Base-by-base conservation (phyloP, 805 yeast genomes). In the Zygosaccharomyces bisporus region DNA sequence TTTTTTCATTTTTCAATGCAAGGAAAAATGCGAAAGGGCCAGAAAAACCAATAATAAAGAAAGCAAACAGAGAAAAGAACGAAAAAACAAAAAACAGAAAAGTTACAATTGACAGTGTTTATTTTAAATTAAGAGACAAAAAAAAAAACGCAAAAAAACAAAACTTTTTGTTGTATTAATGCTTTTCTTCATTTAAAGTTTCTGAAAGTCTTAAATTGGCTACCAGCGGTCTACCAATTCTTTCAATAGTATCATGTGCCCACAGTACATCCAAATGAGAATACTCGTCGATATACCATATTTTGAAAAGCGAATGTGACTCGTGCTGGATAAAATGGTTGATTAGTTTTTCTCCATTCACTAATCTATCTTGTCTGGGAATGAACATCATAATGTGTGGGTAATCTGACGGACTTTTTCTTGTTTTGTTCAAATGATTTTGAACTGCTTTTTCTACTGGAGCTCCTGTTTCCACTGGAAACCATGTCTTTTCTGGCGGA, bases 241-340 rank as follows among this genome's bases (percentile, higher is more conserved):
- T 74, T 3, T 77, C 79, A 20, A 77, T 71, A 1, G 81, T 81
- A 58, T 86, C 90, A 56, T 76, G 80, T 0, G 97, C 91, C 99
- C 99, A 91, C 10, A 90, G 69, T 0, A 89, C 95, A 64, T 91
- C 99, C 41, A 91, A 67, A 64, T 91, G 99, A 13, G 89, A 79
- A 61, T 91, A 91, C 7, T 72, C 75, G 0, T 77, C 75, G 4
- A 91, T 56, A 24, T 55, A 58, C 52, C 66, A 59, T 16, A 63
- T 58, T 14, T 62, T 60, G 51, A 55, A 68, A 16, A 56, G 35
- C 2, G 51, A 51, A 10, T 56, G 56, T 10, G 58, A 57, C 64
- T 91, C 98, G 47, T 72, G 70, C 30, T 71, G 65, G 13, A 70
- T 63, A 65, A 91, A 73, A 56, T 91, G 90, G 14, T 79, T 67